Conservation (phyloP, 164 flowering plant species). For the Berberis thunbergii region DNA sequence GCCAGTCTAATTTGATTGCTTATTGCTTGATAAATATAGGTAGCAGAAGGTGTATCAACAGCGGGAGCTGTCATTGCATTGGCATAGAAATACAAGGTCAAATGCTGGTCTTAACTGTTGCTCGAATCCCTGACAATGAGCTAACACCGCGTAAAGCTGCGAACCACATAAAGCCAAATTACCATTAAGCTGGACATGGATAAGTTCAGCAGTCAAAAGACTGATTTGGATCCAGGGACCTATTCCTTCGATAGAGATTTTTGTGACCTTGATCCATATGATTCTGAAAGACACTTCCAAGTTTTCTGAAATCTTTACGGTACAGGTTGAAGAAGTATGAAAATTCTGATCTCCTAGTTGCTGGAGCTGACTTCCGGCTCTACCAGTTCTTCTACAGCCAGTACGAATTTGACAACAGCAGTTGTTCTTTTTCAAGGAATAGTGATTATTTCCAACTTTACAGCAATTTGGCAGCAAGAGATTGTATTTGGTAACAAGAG, state of each 20-base stretch:
- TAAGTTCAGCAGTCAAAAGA: no score
- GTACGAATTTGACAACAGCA: no score
- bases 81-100: slow-evolving; percentile 91
- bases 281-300: background rate
- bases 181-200: no score
- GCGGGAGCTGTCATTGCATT: slow-evolving; percentile 96
- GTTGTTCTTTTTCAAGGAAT: no score
- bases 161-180: no score
- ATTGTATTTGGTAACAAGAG: no score
- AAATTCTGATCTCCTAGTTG: background rate
- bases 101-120: slow-evolving; percentile 96
- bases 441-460: no score
- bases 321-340: slow-evolving; percentile 68
- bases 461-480: no score
- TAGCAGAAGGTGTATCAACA: slow-evolving; percentile 96
- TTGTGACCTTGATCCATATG: background rate
- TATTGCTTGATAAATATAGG: slow-evolving; percentile 27
- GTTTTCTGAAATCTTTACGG: background rate
- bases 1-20: slow-evolving; percentile 2
- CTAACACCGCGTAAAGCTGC: slow-evolving; percentile 81
- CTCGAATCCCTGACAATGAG: slow-evolving; percentile 86
- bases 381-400: background rate
- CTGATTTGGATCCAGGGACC: no score
- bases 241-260: no score
- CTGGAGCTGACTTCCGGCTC: background rate